Evolutionary conservation across 176 grass and related monocot species (phyloP).

Genomic region (Ensete glaucum): DNA sequence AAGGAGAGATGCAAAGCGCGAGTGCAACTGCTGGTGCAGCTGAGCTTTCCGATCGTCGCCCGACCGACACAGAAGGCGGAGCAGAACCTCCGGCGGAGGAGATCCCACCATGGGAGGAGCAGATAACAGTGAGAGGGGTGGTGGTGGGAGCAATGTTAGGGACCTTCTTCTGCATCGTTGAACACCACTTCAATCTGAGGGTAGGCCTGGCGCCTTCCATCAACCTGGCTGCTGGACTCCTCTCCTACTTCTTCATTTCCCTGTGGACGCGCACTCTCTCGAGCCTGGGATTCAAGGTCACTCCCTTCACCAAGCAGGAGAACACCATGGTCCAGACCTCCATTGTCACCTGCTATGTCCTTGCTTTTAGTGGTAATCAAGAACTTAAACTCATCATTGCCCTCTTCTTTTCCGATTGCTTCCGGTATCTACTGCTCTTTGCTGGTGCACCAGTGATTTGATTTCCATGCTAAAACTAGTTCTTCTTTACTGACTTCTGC

Average conservation of each 20-base stretch:
- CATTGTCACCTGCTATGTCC: not conserved
- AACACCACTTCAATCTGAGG: not conserved
- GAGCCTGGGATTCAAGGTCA: not conserved
- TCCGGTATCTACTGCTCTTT: too few species aligned
- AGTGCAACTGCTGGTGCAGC: not conserved
- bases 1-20: not conserved
- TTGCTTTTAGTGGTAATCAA: not conserved
- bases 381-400: not conserved
- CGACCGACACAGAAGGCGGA: not conserved
- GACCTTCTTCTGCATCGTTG: not conserved
- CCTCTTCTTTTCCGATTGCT: not conserved
- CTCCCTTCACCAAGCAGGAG: not conserved
- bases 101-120: not conserved
- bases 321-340: conserved; percentile 1
- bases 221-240: not conserved
- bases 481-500: too few species aligned
- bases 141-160: not conserved
- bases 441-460: too few species aligned
- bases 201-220: not conserved
- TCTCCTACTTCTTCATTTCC: not conserved
- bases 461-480: too few species aligned
- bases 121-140: not conserved
- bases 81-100: not conserved
- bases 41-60: too few species aligned
- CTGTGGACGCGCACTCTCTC: not conserved